These are phyloP conservation scores for Fomitopsis betulina DNA, from an alignment of 1,284 basidiomycete genomes.

Conservation along the genomic window DNA sequence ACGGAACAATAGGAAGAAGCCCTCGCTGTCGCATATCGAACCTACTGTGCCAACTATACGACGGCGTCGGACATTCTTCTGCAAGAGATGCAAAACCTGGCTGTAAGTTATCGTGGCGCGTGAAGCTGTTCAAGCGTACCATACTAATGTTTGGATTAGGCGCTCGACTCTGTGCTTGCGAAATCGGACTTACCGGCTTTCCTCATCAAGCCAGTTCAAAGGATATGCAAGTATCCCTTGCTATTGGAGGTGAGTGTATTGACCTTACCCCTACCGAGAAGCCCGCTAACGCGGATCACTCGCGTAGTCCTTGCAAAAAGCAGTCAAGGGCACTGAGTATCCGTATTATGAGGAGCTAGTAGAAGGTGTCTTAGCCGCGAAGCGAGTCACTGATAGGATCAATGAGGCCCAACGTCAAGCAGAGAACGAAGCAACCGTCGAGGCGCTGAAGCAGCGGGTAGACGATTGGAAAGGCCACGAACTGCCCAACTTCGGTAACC, in stretches of 20 bases:
- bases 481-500: conserved; percentile 87
- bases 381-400: conserved; percentile 92
- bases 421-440: conserved; percentile 85
- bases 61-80: conserved; percentile 84
- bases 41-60: conserved; percentile 96
- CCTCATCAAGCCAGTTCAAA: conserved; percentile 79
- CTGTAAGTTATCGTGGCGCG: conserved; percentile 50
- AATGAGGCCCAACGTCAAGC: conserved; percentile 91
- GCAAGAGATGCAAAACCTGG: conserved; percentile 78
- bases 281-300: neutral
- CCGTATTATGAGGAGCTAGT: conserved; percentile 80
- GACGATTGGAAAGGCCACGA: conserved; percentile 99
- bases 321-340: conserved; percentile 60
- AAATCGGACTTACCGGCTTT: conserved; percentile 87
- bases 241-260: conserved; percentile 48
- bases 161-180: conserved; percentile 71
- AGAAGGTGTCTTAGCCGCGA: conserved; percentile 80
- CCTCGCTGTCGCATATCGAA: conserved; percentile 89
- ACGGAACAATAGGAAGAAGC: conserved; percentile 80
- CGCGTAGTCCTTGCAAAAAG: conserved; percentile 58
- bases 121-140: conserved; percentile 18
- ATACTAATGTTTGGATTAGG: conserved; percentile 43
- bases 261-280: conserved; percentile 2
- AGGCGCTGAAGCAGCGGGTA: conserved; percentile 85
- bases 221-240: conserved; percentile 75